Conservation (phyloP, 306 rosid species). For the Medicago ruthenica region DNA sequence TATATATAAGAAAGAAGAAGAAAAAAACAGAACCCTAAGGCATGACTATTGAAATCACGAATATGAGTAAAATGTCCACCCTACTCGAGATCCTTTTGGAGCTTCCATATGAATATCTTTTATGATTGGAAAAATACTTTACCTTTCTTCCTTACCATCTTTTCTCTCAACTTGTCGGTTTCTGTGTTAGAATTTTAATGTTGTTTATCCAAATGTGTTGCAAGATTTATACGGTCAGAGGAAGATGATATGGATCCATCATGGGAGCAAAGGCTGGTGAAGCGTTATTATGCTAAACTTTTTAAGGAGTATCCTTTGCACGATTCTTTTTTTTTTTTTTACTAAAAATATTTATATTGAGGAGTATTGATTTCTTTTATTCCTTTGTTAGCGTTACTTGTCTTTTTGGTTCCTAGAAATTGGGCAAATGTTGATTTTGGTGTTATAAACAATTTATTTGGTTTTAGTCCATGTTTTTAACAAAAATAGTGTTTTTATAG, state of each 20-base stretch:
- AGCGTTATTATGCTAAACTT: conserved; percentile 89
- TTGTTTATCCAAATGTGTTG: conserved; percentile 43
- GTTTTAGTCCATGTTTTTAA: background rate
- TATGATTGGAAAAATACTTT: conserved; percentile 2
- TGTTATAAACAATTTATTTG: background rate
- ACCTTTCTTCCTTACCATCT: no score
- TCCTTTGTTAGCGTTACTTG: background rate
- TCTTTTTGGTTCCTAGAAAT: background rate
- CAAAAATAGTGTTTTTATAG: background rate
- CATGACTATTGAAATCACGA: background rate
- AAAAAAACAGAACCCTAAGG: no score
- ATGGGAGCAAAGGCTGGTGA: conserved; percentile 98
- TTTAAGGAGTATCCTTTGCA: conserved; percentile 94
- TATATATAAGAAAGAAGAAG: no score
- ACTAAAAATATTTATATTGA: conserved; percentile 12
- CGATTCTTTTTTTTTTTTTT: conserved; percentile 9
- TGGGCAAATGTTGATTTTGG: background rate
- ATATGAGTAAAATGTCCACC: no score
- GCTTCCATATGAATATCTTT: background rate
- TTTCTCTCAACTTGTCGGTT: conserved; percentile 34
- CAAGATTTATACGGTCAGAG: conserved; percentile 89
- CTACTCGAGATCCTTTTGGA: conserved; percentile 12
- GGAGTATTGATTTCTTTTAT: conserved; percentile 28
- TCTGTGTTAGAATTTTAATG: conserved; percentile 40
- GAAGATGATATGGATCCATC: conserved; percentile 92